Base-by-base conservation (phyloP, 345 rosid species). In the Sisymbrium altissimum region DNA sequence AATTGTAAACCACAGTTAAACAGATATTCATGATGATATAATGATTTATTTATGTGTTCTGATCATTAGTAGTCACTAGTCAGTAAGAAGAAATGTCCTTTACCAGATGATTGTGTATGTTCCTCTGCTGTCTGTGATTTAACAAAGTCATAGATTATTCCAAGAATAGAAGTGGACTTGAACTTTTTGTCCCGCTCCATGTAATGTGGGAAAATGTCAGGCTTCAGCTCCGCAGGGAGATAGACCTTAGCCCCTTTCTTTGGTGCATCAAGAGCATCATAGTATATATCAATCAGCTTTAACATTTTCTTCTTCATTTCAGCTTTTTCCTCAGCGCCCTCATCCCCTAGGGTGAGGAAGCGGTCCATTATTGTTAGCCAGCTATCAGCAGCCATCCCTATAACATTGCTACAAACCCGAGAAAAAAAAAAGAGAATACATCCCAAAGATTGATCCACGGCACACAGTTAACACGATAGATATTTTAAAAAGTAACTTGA, bases 341-440 rank as follows among this genome's bases (percentile, higher is more conserved):
- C 80, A 53, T 74, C 82, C 68, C 84, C 83, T 2, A 87, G 46
- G 0, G 69, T 78, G 29, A 93, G 85, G 52, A 76, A 46, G 1
- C 91, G 87, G 78, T 93, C 98, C 97, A 93, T 89, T 69, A 88
- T 70, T 17, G 88, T 81, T 60, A 23, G 35, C 96, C 97, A 91
- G 68, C 88, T 83, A 69, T 83, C 92, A 12, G 98, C 87, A 54
- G 98, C 96, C 3, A 23, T 27, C 35, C 91, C 78, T 44, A 62
- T 61, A 3, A 91, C 84, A 73, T 71, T 72, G 71, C 98, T 93
- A 85, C 49, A 76, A 76, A 50, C 56, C 55, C 54, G 64, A 54
- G 56, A 71, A 70, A 80, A 76, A 38, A n/a, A 32, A 5, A 4
- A 67, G 9, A 39, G 29, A 38, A 17, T 48, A n/a, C 10, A 13